Conservation (phyloP, 352 stramenopile species). For the Phytophthora sp. region DNA sequence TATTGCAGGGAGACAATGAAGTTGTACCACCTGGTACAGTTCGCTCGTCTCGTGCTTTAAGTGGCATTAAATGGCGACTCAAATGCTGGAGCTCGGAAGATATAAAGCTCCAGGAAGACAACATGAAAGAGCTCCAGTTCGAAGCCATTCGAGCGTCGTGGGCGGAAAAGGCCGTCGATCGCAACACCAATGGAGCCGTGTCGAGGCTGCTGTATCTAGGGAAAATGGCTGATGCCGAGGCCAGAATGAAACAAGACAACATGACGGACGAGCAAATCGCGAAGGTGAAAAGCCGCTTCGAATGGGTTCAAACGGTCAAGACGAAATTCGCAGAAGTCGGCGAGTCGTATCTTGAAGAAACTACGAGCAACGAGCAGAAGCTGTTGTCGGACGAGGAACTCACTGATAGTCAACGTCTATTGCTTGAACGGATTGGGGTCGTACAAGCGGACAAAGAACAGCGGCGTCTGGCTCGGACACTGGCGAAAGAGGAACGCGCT, state of each 20-base stretch:
- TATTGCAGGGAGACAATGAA: not conserved
- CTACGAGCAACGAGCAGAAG: constrained; percentile 14
- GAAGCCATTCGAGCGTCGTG: constrained; percentile 59
- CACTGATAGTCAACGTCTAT: constrained; percentile 31
- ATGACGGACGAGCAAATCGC: constrained; percentile 55
- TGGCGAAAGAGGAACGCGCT: constrained; percentile 44
- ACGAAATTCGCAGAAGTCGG: constrained; percentile 12
- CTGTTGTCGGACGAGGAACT: constrained; percentile 37
- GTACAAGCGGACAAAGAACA: constrained; percentile 38
- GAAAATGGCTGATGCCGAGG: constrained; percentile 46
- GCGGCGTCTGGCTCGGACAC: constrained; percentile 31
- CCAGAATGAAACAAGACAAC: constrained; percentile 43
- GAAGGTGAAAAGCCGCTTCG: constrained; percentile 45
- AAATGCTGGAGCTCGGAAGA: constrained; percentile 69
- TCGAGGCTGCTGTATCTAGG: constrained; percentile 60
- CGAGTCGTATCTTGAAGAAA: constrained; percentile 27
- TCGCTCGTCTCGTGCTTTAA: constrained; percentile 22
- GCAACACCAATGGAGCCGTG: constrained; percentile 58
- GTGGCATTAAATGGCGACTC: constrained; percentile 51
- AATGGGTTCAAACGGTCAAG: constrained; percentile 43
- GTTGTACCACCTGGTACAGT: not conserved
- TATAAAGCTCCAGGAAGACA: constrained; percentile 66
- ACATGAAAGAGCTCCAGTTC: constrained; percentile 54
- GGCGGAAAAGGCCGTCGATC: constrained; percentile 58
- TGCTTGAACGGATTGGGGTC: constrained; percentile 38